Base-by-base conservation (phyloP, 495 filamentous ascomycete species). In the Barbatosphaeria neglecta region DNA sequence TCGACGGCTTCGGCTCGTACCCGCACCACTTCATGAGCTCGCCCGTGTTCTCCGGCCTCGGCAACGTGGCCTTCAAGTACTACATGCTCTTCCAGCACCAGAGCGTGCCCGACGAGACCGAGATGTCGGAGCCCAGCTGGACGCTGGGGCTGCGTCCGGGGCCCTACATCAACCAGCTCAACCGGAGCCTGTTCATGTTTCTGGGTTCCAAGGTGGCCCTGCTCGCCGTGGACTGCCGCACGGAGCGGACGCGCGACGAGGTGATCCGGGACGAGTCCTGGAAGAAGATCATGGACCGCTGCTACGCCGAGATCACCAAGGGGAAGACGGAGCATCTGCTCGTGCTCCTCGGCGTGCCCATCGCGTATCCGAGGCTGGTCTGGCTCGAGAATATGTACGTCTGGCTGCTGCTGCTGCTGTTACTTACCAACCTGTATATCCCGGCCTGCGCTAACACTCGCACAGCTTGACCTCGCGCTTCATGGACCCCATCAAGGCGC, bases 31-130 rank as follows among this genome's bases (percentile, higher is more conserved):
- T 94, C 55, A 97, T 96, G 86, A 73, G 78, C 47, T 86, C 83
- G n/a, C 80, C 83, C 16, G 86, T 97, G 13, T 93, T 98, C 54
- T 83, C 80, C 2, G 92, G 92, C 3, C 63, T 98, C 33, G 92
- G 92, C 9, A 82, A 82, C 41, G 78, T 96, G 41, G 92, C 90
- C 1, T 95, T 90, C 73, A 98, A 97, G 60, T 96, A 96, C 57
- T 98, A 98, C 57, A 80, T 98, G 79, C 74, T 98, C 6, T 98
- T 97, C 68, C 92, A 98, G 63, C 92, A 98, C 56, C 92, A 98
- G 61, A 92, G 82, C 54, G 70, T 90, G 18, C 71, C 75, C 0
- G 78, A 83, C 15, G 90, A 96, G 63, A 83, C 78, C 1, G 79
- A 89, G 51, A 66, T 76, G 46, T 75, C 86, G 15, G 92, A 98